A percentile compares a stretch with the other conserved stretches of the same genome.
Evolutionary conservation across 495 filamentous ascomycete species (phyloP).

Genomic region (Gamarada debralockiae): DNA sequence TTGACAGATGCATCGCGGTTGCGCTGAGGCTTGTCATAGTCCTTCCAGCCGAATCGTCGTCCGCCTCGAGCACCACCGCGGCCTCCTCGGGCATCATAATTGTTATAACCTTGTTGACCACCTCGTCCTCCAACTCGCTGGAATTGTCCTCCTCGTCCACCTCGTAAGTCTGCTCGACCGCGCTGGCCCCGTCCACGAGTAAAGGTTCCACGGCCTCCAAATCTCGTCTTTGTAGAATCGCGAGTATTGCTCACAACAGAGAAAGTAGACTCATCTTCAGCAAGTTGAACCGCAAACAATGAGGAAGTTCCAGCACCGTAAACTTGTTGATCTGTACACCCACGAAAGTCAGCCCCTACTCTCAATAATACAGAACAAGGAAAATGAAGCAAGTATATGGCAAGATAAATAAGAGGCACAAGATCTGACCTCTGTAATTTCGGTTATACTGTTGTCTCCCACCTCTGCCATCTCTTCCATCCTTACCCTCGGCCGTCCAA

Average conservation of each 20-base stretch:
- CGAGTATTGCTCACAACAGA: conserved; percentile 95
- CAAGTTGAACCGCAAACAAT: conserved; percentile 82
- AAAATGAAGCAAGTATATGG: conserved; percentile 6
- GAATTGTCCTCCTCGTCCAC: conserved; percentile 59
- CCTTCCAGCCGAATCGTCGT: conserved; percentile 95
- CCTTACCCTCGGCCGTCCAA: conserved; percentile 94
- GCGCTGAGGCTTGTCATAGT: conserved; percentile 96
- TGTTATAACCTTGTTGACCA: conserved; percentile 55
- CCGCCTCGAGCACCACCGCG: conserved; percentile 58
- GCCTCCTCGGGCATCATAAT: conserved; percentile 57
- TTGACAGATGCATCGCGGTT: conserved; percentile 93
- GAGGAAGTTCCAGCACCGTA: conserved; percentile 88
- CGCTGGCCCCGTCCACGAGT: conserved; percentile 76
- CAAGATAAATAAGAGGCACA: conserved; percentile 10
- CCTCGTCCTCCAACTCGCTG: conserved; percentile 66
- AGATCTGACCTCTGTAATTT: conserved; percentile 76
- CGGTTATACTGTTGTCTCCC: conserved; percentile 85
- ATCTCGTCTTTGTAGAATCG: conserved; percentile 77
- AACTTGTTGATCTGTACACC: conserved; percentile 83
- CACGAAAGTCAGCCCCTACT: conserved; percentile 8
- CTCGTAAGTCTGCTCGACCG: conserved; percentile 52
- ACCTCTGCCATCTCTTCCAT: conserved; percentile 66
- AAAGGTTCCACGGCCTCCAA: conserved; percentile 88
- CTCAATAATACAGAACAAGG: neutral
- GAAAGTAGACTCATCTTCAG: conserved; percentile 96